A percentile compares a stretch with the other conserved stretches of the same genome.
These are phyloP conservation scores for Coemansia sp. DNA, from an alignment of 192 early-diverging fungal genomes.

Conservation along the genomic window DNA sequence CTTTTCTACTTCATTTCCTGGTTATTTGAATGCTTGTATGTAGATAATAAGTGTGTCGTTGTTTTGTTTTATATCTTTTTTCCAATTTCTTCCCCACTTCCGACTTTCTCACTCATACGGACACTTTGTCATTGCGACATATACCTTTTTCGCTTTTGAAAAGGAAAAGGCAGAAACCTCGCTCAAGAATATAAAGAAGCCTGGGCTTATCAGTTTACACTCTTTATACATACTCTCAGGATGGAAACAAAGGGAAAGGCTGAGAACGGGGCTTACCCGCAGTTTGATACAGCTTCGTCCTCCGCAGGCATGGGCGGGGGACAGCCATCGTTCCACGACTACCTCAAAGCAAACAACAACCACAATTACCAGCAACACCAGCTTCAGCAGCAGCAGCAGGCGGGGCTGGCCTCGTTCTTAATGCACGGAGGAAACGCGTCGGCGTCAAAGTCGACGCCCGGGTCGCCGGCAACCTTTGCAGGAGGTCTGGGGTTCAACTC, in stretches of 20 bases:
- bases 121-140: not conserved
- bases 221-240: not conserved
- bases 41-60: too few species aligned
- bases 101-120: too few species aligned
- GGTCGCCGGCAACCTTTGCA: constrained; percentile 30
- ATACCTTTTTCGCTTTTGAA: not conserved
- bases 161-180: not conserved
- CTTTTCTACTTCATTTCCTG: too few species aligned
- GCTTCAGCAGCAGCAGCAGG: not conserved
- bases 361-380: not conserved
- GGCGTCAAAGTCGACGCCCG: constrained; percentile 36
- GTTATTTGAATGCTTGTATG: too few species aligned
- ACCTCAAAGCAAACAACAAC: constrained; percentile 8
- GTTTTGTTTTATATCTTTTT: too few species aligned
- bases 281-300: not conserved
- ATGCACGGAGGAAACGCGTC: constrained; percentile 10
- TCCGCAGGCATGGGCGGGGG: not conserved
- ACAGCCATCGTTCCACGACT: constrained; percentile 8
- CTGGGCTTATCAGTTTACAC: too few species aligned
- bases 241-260: constrained; percentile 4
- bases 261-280: not conserved
- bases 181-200: not conserved
- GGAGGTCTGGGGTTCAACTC: constrained; percentile 41
- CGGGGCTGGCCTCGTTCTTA: constrained; percentile 33
- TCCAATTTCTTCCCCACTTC: too few species aligned